Evolutionary conservation across 2,329 filamentous ascomycete species (phyloP).

Genomic region (Zymoseptoria ardabiliae): DNA sequence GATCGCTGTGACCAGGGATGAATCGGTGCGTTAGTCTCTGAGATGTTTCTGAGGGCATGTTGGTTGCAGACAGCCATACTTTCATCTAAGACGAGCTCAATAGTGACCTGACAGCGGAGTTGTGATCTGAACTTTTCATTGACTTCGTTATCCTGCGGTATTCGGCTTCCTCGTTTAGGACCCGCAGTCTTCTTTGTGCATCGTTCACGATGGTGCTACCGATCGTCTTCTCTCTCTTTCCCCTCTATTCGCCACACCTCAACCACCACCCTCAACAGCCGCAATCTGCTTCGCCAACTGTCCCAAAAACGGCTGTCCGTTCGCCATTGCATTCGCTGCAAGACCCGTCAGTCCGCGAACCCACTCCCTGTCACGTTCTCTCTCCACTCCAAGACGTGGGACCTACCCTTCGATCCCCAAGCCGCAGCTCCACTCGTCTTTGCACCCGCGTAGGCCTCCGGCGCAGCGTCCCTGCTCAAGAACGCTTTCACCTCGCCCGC

Average conservation of each 20-base stretch:
- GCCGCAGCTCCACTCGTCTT: constrained; percentile 8
- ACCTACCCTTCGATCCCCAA: background rate
- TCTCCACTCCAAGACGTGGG: background rate
- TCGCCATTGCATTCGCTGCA: constrained; percentile 31
- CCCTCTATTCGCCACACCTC: background rate
- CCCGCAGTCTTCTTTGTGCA: no score
- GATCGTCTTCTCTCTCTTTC: no score
- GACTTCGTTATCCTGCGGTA: no score
- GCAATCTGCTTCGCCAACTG: constrained; percentile 40
- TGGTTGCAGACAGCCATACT: no score
- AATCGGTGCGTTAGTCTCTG: no score
- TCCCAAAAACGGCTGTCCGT: constrained; percentile 37
- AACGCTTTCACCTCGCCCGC: constrained; percentile 36
- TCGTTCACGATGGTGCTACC: no score
- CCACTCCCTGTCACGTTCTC: background rate
- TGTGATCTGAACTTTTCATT: no score
- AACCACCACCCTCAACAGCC: constrained; percentile 29
- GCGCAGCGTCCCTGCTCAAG: constrained; percentile 33
- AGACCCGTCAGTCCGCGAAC: background rate
- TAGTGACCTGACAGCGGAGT: no score
- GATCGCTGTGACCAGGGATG: no score
- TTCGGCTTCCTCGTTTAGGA: no score
- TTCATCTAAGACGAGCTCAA: no score
- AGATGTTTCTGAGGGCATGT: no score
- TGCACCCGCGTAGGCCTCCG: constrained; percentile 20